These are phyloP conservation scores for Asterophora parasitica DNA, from an alignment of 768 basidiomycete genomes.

Conservation along the genomic window DNA sequence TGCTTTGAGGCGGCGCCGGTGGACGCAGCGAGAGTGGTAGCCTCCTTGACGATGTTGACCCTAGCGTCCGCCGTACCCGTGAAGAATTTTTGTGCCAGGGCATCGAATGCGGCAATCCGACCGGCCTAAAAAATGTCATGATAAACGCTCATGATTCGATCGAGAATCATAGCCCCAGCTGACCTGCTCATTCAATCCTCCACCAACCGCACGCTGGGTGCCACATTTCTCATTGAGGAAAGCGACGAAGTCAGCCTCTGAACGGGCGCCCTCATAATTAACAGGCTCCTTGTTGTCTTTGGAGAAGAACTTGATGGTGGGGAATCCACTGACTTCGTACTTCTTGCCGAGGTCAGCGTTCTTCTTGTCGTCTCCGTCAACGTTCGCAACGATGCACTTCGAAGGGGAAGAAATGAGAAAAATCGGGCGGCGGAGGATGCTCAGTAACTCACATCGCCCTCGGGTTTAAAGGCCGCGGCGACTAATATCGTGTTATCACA, in stretches of 20 bases:
- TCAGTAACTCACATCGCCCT: constrained; percentile 54
- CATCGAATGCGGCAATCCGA: constrained; percentile 71
- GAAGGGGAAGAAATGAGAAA: neutral
- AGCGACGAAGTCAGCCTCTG: constrained; percentile 68
- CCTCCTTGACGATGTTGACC: constrained; percentile 61
- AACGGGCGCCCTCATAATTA: constrained; percentile 65
- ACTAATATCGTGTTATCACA: constrained; percentile 36
- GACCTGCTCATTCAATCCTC: constrained; percentile 70
- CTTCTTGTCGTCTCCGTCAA: constrained; percentile 81
- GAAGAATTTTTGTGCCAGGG: constrained; percentile 72
- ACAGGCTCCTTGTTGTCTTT: constrained; percentile 57
- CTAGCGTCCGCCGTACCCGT: constrained; percentile 51
- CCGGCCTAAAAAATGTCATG: constrained; percentile 56
- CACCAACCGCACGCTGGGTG: constrained; percentile 76
- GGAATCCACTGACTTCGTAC: constrained; percentile 79
- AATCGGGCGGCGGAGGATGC: neutral
- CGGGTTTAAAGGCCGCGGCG: constrained; percentile 71
- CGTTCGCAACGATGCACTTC: constrained; percentile 85
- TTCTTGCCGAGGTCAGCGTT: constrained; percentile 67
- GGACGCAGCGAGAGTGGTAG: constrained; percentile 44
- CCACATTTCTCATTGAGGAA: constrained; percentile 88
- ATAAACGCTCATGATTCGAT: neutral
- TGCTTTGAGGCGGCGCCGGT: constrained; percentile 58
- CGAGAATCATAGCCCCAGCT: constrained; percentile 12
- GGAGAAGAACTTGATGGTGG: constrained; percentile 95